A percentile compares a stretch with the other conserved stretches of the same genome.
phyloP scores from a whole-genome alignment of 169 alveolate genomes.

The Theileria orientalis region DNA sequence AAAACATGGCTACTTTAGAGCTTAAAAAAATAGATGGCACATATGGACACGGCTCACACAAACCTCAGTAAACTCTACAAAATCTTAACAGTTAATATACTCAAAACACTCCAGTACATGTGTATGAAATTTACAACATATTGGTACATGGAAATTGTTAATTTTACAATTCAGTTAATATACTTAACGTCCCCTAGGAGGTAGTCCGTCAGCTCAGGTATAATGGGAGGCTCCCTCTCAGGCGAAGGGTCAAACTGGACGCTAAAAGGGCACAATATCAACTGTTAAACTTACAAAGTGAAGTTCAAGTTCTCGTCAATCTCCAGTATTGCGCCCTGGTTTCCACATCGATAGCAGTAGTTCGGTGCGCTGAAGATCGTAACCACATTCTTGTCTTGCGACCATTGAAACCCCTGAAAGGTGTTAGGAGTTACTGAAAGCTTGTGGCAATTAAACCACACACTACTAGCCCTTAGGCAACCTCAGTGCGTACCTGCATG shows the following conservation, averaged over 20 bases:
- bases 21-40: no score
- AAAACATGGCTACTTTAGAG: no score
- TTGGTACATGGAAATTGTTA: neutral
- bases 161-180: conserved; percentile 20
- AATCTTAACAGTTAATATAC: no score
- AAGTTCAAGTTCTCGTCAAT: conserved; percentile 89
- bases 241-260: conserved; percentile 69
- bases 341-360: conserved; percentile 94
- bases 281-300: conserved; percentile 59
- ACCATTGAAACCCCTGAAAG: conserved; percentile 89
- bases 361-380: conserved; percentile 95
- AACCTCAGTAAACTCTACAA: no score
- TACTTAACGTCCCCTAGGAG: conserved; percentile 48
- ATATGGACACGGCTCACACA: no score
- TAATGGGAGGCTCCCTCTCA: conserved; percentile 42
- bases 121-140: neutral
- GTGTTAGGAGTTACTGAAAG: no score
- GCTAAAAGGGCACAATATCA: conserved; percentile 10
- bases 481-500: conserved; percentile 80
- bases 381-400: conserved; percentile 88
- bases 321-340: conserved; percentile 93
- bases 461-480: no score
- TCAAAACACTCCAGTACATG: no score
- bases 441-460: no score
- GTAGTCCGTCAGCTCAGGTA: conserved; percentile 48